A percentile compares a stretch with the other conserved stretches of the same genome.
Conservation (phyloP, 116 monocot species). For the Trichopus zeylanicus region DNA sequence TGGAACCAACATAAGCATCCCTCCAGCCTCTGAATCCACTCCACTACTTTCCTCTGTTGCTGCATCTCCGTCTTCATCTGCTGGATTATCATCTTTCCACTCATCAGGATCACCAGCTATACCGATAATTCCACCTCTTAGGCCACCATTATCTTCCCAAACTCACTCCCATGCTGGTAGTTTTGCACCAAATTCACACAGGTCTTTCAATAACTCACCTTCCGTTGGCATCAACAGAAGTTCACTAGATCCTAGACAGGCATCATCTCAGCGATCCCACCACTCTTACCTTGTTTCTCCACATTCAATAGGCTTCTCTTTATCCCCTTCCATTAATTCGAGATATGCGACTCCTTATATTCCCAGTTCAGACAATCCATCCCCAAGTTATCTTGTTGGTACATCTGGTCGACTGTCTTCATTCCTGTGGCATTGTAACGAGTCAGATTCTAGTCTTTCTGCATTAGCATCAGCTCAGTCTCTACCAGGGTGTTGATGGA, state of each 20-base stretch:
- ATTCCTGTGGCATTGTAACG: background rate
- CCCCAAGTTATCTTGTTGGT: constrained; percentile 35
- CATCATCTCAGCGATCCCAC: constrained; percentile 46
- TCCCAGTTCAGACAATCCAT: constrained; percentile 39
- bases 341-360: constrained; percentile 37
- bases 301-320: constrained; percentile 41
- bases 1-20: constrained; percentile 20
- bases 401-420: constrained; percentile 40
- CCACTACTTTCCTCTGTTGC: constrained; percentile 46
- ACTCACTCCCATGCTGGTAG: constrained; percentile 31
- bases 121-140: constrained; percentile 35
- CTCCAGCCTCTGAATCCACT: constrained; percentile 61
- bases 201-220: constrained; percentile 35
- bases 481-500: background rate
- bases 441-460: background rate
- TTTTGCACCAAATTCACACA: constrained; percentile 16
- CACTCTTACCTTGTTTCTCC: constrained; percentile 32
- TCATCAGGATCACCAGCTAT: constrained; percentile 54
- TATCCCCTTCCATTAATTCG: constrained; percentile 36
- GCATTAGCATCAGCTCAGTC: background rate
- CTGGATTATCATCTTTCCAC: constrained; percentile 34
- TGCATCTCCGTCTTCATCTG: constrained; percentile 19
- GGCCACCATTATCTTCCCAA: constrained; percentile 20
- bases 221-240: constrained; percentile 39
- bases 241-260: constrained; percentile 35